These are phyloP conservation scores for Cenchrus fungigraminus DNA, from an alignment of 176 grass and related monocot species.

Conservation along the genomic window DNA sequence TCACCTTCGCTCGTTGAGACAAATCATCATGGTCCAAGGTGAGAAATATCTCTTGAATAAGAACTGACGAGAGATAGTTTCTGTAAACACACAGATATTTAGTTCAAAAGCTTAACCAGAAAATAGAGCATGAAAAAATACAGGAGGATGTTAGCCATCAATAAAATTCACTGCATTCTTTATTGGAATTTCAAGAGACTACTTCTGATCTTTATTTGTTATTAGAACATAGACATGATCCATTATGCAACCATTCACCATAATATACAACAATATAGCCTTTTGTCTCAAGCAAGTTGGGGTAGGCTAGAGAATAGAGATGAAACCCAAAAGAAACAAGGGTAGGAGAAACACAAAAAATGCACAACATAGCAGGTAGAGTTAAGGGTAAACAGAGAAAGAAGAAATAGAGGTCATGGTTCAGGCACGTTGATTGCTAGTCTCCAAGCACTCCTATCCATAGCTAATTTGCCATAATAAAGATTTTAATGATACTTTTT, in stretches of 20 bases:
- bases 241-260: not conserved
- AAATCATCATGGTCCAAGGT: conserved; percentile 99
- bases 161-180: conserved; percentile 14
- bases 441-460: too few relatives aligned
- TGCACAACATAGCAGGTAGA: too few relatives aligned
- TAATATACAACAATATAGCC: not conserved
- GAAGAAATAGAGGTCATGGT: too few relatives aligned
- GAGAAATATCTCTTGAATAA: conserved; percentile 99
- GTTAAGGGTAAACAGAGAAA: too few relatives aligned
- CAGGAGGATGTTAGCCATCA: not conserved
- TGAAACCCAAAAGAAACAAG: too few relatives aligned
- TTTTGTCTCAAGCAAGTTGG: too few relatives aligned
- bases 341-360: too few relatives aligned
- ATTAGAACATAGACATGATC: conserved; percentile 1
- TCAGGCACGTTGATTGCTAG: too few relatives aligned
- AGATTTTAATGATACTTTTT: not conserved
- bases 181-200: conserved; percentile 13
- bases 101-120: conserved; percentile 6
- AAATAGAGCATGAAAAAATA: conserved; percentile 1
- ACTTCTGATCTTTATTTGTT: not conserved
- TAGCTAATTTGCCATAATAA: too few relatives aligned
- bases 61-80: conserved; percentile 95
- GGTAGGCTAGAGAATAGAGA: too few relatives aligned
- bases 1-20: conserved; percentile 88
- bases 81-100: conserved; percentile 50